phyloP scores from a whole-genome alignment of 208 protist genomes.

The Leishmania gerbilli region DNA sequence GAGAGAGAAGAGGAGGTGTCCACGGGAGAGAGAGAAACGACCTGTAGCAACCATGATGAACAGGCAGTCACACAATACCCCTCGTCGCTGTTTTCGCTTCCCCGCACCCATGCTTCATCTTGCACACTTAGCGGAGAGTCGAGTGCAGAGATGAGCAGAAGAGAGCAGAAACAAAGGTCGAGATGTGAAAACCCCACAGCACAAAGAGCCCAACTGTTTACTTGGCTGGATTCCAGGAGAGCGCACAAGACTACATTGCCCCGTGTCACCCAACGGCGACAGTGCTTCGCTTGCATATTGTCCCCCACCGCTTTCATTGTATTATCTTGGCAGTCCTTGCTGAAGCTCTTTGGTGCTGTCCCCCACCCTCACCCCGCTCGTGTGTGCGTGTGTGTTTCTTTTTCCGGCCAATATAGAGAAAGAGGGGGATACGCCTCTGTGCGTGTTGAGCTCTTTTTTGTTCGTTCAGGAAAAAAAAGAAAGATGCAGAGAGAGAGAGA shows the following conservation, averaged over 20 bases:
- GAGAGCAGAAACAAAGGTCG: background rate
- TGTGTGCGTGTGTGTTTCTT: background rate
- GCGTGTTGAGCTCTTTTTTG: background rate
- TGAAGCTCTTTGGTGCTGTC: background rate
- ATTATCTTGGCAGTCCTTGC: background rate
- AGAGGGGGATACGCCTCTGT: background rate
- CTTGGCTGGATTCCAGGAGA: background rate
- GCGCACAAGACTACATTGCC: background rate
- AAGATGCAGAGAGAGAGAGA: background rate
- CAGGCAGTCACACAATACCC: background rate
- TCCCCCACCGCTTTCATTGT: background rate
- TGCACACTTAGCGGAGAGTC: background rate
- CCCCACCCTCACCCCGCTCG: background rate
- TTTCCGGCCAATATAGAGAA: background rate
- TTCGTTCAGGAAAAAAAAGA: background rate
- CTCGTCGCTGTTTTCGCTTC: background rate
- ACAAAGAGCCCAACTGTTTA: background rate
- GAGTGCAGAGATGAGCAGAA: background rate
- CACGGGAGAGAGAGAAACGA: background rate
- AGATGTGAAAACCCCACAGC: background rate
- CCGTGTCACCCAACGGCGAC: background rate
- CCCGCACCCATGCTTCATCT: background rate
- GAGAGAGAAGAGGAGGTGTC: constrained; percentile 17
- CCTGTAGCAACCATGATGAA: background rate
- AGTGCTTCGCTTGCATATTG: background rate